Base-by-base conservation (phyloP, 108 stramenopile genomes). In the Parmales sp. region DNA sequence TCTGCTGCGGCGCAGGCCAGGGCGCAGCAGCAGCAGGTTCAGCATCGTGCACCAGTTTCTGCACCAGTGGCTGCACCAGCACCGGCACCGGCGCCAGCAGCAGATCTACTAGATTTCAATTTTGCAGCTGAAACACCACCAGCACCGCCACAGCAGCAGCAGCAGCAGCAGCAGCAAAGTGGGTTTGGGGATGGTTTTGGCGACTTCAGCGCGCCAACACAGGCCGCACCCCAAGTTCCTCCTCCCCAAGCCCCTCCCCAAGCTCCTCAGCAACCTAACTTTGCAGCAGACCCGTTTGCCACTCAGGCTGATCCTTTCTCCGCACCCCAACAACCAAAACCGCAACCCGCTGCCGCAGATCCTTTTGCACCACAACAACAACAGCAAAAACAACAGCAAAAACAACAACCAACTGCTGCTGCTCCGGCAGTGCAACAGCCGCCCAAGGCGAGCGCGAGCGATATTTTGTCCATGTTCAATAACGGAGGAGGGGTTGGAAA, bases 91-190 rank as follows among this genome's bases (percentile, higher is more conserved):
- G 54, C 54, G 13, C 0, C 54, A 0, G 54, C 36, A 6, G 31
- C 36, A 4, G 54, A 60, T 34, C 54, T 60, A 34, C 20, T 60
- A 28, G 54, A 60, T 34, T 60, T 60, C 26, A 34, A 11, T 34
- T 11, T 22, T 22, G 6, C 5, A 6, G 49, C 49, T 6, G 20
- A 11, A 1, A 28, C 29, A 34, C 29, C 54, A 3, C 54, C 54
- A 6, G 54, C 54, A 19, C 26, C 25, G 26, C 54, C 54, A 3
- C 54, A 60, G 54, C 54, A 60, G 54, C 41, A 60, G 20, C 54
- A 20, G 54, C n/a, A 20, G 54, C 20, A 19, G 13, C 54, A 20
- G 20, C 54, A 20, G 5, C 18, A n/a, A n/a, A 13, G 6, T 19
- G 20, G 19, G 23, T 20, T 43, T 11, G 8, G 13, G 8, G 13